Conservation (phyloP, 352 stramenopile genomes). For the Salisapilia sapeloensis region DNA sequence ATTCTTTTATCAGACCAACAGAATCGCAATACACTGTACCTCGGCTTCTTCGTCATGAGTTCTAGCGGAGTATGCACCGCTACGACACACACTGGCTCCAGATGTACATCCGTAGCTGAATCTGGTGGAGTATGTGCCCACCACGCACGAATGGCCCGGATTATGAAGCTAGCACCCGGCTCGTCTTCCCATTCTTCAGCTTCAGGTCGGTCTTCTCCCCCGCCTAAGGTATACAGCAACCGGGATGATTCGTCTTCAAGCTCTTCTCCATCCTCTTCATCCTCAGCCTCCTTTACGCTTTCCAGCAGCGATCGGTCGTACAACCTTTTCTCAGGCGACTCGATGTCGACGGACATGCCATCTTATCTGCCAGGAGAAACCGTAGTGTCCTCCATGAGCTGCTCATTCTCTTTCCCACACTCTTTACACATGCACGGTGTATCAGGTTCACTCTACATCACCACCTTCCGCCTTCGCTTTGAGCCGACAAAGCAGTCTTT, state of each 20-base stretch:
- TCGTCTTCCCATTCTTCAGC: slow-evolving; percentile 4
- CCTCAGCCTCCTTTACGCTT: too few species aligned
- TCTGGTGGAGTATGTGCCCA: slow-evolving; percentile 39
- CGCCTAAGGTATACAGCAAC: slow-evolving; percentile 2
- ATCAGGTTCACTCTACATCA: slow-evolving; percentile 37
- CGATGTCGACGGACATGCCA: slow-evolving; percentile 2
- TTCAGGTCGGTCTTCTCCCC: neutral
- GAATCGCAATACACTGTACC: slow-evolving; percentile 12
- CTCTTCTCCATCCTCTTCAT: too few species aligned
- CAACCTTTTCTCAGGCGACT: neutral
- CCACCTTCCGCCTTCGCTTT: slow-evolving; percentile 54
- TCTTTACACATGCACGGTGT: slow-evolving; percentile 22
- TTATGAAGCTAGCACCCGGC: slow-evolving; percentile 52
- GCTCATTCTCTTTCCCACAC: slow-evolving; percentile 36
- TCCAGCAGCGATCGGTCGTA: too few species aligned
- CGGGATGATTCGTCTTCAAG: neutral
- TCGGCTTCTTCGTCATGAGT: slow-evolving; percentile 47
- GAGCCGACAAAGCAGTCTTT: slow-evolving; percentile 33
- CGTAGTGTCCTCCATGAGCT: slow-evolving; percentile 14
- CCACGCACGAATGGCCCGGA: slow-evolving; percentile 57
- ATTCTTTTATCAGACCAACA: neutral
- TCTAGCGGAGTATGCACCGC: slow-evolving; percentile 19
- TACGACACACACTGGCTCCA: slow-evolving; percentile 45
- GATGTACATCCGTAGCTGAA: slow-evolving; percentile 30
- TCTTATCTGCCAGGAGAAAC: slow-evolving; percentile 25